phyloP scores from a whole-genome alignment of 208 protist genomes.

The Ichthyophonus hoferi region DNA sequence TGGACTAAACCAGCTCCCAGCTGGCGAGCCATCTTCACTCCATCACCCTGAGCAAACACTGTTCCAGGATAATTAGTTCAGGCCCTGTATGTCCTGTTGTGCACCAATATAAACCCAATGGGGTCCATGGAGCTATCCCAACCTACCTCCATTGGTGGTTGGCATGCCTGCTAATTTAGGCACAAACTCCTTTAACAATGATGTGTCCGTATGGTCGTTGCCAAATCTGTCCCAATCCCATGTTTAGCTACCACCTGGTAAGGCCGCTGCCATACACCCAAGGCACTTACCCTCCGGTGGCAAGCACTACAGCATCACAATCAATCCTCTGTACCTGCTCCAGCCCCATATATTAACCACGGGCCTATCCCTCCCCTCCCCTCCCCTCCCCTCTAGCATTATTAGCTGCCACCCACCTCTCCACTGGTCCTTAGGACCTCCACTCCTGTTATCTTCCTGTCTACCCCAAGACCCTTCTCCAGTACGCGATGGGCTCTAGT shows the following conservation, averaged over 20 bases:
- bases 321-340: not conserved
- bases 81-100: no score
- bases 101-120: no score
- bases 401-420: not conserved
- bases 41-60: slow-evolving; percentile 47
- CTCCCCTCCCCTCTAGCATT: not conserved
- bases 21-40: slow-evolving; percentile 57
- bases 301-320: slow-evolving; percentile 70
- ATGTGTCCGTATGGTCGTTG: slow-evolving; percentile 61
- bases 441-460: slow-evolving; percentile 50
- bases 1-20: slow-evolving; percentile 74
- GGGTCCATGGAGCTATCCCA: no score
- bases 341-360: not conserved
- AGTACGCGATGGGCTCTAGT: not conserved
- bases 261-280: not conserved
- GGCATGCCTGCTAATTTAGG: slow-evolving; percentile 68
- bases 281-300: slow-evolving; percentile 64
- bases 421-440: slow-evolving; percentile 3
- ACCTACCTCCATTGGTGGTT: slow-evolving; percentile 76
- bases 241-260: not conserved
- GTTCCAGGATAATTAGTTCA: no score
- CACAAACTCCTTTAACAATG: slow-evolving; percentile 72
- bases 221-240: slow-evolving; percentile 55
- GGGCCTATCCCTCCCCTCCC: not conserved
- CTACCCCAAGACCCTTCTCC: slow-evolving; percentile 58